phyloP scores from a whole-genome alignment of 495 filamentous ascomycete genomes.

The Haplographium delicatum region DNA sequence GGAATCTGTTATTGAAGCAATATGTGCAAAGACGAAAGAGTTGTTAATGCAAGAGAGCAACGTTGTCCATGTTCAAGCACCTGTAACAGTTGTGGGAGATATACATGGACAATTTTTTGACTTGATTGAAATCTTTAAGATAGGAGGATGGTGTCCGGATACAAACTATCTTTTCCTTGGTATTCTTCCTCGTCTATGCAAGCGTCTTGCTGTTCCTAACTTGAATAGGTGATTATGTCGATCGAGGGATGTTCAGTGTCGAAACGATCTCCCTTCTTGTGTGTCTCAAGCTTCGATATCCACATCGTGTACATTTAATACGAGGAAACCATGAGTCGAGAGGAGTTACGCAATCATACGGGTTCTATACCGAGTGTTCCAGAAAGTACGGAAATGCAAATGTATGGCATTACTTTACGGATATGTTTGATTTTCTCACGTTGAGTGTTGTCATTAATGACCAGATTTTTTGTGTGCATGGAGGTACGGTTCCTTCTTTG shows the following conservation, averaged over 20 bases:
- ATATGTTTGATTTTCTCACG: constrained; percentile 99
- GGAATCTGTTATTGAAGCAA: constrained; percentile 96
- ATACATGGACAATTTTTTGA: constrained; percentile 99
- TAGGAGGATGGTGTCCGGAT: constrained; percentile 92
- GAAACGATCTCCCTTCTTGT: constrained; percentile 96
- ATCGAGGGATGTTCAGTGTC: constrained; percentile 92
- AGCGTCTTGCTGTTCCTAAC: neutral
- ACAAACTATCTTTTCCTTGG: constrained; percentile 98
- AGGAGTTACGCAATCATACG: constrained; percentile 96
- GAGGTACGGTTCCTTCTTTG: constrained; percentile 41
- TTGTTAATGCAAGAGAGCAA: constrained; percentile 99
- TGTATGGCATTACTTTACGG: constrained; percentile 99
- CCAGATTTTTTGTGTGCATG: constrained; percentile 98
- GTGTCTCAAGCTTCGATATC: constrained; percentile 91
- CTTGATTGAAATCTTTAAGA: constrained; percentile 97
- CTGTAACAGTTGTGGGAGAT: constrained; percentile 97
- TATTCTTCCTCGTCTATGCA: constrained; percentile 33
- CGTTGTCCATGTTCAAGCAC: constrained; percentile 93
- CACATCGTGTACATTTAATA: constrained; percentile 85
- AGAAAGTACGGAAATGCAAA: constrained; percentile 97
- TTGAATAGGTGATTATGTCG: constrained; percentile 83
- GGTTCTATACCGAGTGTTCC: constrained; percentile 97
- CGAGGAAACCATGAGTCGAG: constrained; percentile 96
- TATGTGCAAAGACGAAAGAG: constrained; percentile 98
- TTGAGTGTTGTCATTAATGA: constrained; percentile 96